Evolutionary conservation across 371 early-diverging fungal genomes (phyloP), one percentile per base, ranked within the genome.

Genomic region (Mucor lusitanicus): DNA sequence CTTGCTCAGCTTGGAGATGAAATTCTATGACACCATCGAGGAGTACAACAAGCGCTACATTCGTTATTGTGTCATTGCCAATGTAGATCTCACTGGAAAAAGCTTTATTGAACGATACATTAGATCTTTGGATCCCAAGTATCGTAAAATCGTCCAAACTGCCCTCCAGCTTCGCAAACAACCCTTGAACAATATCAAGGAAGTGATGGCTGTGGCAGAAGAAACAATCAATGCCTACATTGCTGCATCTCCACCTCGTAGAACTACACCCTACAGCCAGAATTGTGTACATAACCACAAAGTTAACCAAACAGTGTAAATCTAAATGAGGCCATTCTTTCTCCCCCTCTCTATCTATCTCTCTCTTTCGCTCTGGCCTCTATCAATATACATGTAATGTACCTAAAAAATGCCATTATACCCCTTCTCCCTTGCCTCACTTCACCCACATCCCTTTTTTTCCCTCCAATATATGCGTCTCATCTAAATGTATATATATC

Each of bases 11-110:
- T 42, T 60, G 25, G 60, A 60, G 17, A 60, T 60, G 44, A 60
- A 53, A 1, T 54, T 76, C 15, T 64, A 67, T 15, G 64, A 64
- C 9, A 50, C 50, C 37, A 59, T 62, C 35, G 72, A 63, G 27
- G 71, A 73, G 23, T 44, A 69, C 13, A 61, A 61, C 35, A 61
- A 17, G 21, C 62, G 48, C 30, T 48, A 64, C 42, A 28, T 81
- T n/a, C 60, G 60, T 17, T 60, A 70, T 61, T 23, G 63, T 69
- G 17, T 80, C 83, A 57, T 67, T 87, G 11, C 69, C 74, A 5
- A 57, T 67, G 17, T 87, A 83, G 63, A 82, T 44, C 17, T 60
- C 6, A 27, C 13, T 40, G 60, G 40, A 13, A 15, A 21, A 4
- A 27, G 30, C 25, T 40, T 60, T 6, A 60, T 60, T 39, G 42